Evolutionary conservation across 2,329 filamentous ascomycete species (phyloP).

Genomic region (Monascus ruber): DNA sequence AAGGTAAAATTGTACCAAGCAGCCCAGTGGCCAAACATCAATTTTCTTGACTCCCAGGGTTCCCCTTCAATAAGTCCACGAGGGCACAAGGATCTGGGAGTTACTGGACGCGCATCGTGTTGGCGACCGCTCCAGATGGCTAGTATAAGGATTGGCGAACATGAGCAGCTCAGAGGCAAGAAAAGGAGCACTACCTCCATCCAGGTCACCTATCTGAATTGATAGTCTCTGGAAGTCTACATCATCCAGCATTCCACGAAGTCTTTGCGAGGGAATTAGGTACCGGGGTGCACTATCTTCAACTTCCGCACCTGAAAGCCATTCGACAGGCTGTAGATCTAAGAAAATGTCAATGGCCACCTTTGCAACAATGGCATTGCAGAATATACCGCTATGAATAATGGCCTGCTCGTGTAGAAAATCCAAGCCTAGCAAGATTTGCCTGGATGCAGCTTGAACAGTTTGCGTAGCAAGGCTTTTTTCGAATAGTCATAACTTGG

Average conservation of each 20-base stretch:
- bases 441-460: constrained; percentile 7
- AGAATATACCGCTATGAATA: constrained; percentile 10
- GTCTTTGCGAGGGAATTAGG: constrained; percentile 10
- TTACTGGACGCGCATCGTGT: constrained; percentile 6
- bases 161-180: not conserved
- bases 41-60: constrained; percentile 7
- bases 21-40: constrained; percentile 13
- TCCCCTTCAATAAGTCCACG: constrained; percentile 8
- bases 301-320: constrained; percentile 5
- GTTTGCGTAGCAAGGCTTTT: constrained; percentile 4
- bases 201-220: constrained; percentile 13
- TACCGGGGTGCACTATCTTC: constrained; percentile 11
- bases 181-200: constrained; percentile 8
- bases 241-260: constrained; percentile 6
- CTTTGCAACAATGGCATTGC: too few relatives aligned
- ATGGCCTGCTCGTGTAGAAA: constrained; percentile 8
- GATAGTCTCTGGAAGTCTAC: constrained; percentile 4
- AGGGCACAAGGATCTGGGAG: constrained; percentile 8
- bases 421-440: constrained; percentile 9
- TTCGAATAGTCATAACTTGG: constrained; percentile 7
- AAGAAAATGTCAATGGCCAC: not conserved
- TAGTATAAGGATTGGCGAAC: constrained; percentile 1
- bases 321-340: constrained; percentile 13
- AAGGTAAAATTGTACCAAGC: constrained; percentile 8
- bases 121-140: constrained; percentile 1